These are phyloP conservation scores for Aspergillus oerlinghausenensis DNA, from an alignment of 2,329 filamentous ascomycete species.

Conservation along the genomic window DNA sequence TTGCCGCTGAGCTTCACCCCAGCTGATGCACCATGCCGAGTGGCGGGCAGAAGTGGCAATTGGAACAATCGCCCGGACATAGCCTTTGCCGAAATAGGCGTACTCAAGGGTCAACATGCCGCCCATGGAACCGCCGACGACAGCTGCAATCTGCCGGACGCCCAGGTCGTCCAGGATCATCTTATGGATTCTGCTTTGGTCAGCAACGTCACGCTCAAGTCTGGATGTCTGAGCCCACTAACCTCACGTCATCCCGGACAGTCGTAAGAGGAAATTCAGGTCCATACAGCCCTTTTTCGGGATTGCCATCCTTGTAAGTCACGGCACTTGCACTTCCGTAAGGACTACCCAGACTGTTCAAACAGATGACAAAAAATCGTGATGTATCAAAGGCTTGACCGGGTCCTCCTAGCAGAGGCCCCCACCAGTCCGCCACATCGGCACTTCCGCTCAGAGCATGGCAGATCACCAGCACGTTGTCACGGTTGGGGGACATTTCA, in stretches of 20 bases:
- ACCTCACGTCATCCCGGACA: conserved; percentile 93
- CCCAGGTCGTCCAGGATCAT: conserved; percentile 51
- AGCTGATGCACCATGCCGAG: conserved; percentile 56
- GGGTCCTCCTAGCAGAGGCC: conserved; percentile 48
- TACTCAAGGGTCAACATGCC: conserved; percentile 56
- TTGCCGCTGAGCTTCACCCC: conserved; percentile 55
- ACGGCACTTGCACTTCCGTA: conserved; percentile 53
- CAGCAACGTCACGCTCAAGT: background rate
- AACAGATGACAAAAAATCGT: conserved; percentile 51
- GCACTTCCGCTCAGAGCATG: conserved; percentile 52
- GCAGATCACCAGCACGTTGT: conserved; percentile 62
- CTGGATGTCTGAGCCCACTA: conserved; percentile 31
- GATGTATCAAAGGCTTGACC: conserved; percentile 52
- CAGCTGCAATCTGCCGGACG: conserved; percentile 50
- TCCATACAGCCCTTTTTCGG: conserved; percentile 71
- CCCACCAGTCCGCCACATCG: conserved; percentile 55
- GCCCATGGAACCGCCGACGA: conserved; percentile 56
- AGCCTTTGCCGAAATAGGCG: conserved; percentile 66
- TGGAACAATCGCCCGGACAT: conserved; percentile 50
- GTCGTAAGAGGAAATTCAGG: conserved; percentile 96
- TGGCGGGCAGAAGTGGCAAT: conserved; percentile 55
- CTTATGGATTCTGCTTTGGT: conserved; percentile 46
- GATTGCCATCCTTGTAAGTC: conserved; percentile 79
- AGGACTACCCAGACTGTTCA: conserved; percentile 52
- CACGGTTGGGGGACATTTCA: conserved; percentile 49